phyloP scores from a whole-genome alignment of 345 rosid genomes.

The Physaria fendleri region DNA sequence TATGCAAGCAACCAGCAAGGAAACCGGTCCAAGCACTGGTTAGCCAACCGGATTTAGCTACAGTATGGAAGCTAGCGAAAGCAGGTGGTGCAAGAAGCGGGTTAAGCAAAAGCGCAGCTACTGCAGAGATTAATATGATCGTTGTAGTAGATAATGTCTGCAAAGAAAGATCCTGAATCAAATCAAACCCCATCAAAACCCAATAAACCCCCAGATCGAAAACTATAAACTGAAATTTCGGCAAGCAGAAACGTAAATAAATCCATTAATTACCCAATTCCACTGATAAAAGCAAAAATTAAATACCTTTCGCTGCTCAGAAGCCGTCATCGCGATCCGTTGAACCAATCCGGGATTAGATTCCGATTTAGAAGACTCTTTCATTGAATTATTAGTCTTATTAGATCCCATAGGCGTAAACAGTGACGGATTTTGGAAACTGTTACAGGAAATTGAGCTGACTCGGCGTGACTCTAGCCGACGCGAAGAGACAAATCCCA shows the following conservation, averaged over 20 bases:
- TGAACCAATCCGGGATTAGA: slow-evolving; percentile 26
- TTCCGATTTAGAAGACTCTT: slow-evolving; percentile 26
- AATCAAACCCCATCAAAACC: slow-evolving; percentile 2
- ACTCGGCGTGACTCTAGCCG: slow-evolving; percentile 37
- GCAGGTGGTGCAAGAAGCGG: no score
- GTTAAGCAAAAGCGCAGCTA: no score
- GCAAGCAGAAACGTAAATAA: neutral
- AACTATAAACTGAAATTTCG: neutral
- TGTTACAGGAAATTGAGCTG: slow-evolving; percentile 38
- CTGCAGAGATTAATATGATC: no score
- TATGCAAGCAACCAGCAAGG: no score
- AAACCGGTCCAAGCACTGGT: no score
- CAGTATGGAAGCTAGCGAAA: no score
- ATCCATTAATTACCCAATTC: neutral
- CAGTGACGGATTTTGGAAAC: slow-evolving; percentile 24
- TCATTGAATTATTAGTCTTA: neutral
- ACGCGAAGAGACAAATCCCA: slow-evolving; percentile 18
- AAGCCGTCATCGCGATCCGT: slow-evolving; percentile 30
- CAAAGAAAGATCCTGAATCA: no score
- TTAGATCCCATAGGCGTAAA: slow-evolving; percentile 3
- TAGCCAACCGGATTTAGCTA: no score
- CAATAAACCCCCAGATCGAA: slow-evolving; percentile 1
- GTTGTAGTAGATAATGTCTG: no score
- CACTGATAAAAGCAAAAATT: neutral
- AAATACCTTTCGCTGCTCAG: slow-evolving; percentile 50